Evolutionary conservation across 140 eudicot genomes (phyloP).

Genomic region (Ambrosia hybrid): DNA sequence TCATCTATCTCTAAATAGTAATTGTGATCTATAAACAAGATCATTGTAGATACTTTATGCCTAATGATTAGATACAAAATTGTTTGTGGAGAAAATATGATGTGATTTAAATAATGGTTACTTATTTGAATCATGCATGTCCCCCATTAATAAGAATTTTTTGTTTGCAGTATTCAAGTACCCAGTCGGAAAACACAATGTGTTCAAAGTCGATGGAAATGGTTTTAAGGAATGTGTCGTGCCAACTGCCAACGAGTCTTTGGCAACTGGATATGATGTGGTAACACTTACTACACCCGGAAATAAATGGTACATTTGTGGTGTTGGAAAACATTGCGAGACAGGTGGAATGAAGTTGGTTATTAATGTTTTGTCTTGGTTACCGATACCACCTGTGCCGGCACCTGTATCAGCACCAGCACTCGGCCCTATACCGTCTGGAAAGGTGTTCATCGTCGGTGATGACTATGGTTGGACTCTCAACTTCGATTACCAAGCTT

Average conservation of each 20-base stretch:
- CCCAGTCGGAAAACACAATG: constrained; percentile 36
- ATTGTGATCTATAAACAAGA: neutral
- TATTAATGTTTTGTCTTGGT: constrained; percentile 33
- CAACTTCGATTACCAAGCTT: constrained; percentile 31
- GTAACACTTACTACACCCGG: too few relatives aligned
- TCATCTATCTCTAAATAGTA: neutral
- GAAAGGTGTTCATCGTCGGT: constrained; percentile 31
- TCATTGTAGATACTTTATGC: too few relatives aligned
- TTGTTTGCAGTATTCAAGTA: neutral
- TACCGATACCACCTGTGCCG: neutral
- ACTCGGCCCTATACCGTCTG: neutral
- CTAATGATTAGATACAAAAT: neutral
- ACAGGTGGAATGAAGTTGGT: constrained; percentile 33
- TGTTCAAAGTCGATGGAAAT: constrained; percentile 40
- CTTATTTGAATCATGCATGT: neutral
- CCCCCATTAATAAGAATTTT: neutral
- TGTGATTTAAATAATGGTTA: neutral
- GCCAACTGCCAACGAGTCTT: constrained; percentile 24
- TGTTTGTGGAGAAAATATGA: neutral
- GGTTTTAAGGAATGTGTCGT: constrained; percentile 32
- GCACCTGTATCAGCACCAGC: neutral
- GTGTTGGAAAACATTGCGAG: too few relatives aligned
- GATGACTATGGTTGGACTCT: constrained; percentile 35
- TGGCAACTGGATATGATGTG: constrained; percentile 28
- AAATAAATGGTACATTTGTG: too few relatives aligned